Percentiles rank a stretch among this genome's conserved stretches.
Conservation (phyloP, 2,329 filamentous ascomycete species). For the Laburnicola sp. region DNA sequence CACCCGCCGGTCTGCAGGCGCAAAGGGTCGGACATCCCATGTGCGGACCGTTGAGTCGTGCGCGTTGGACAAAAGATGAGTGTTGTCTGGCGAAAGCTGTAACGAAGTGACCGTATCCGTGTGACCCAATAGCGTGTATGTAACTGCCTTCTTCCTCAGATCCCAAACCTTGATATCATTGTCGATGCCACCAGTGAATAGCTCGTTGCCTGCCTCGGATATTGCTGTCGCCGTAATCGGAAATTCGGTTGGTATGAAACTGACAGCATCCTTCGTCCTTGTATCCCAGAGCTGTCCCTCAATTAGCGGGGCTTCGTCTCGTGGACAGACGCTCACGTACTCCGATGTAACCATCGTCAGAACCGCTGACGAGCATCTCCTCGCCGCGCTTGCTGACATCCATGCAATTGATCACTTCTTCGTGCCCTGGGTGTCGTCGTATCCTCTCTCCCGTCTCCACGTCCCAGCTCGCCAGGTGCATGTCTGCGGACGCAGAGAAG, state of each 20-base stretch:
- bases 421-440: slow-evolving; percentile 87
- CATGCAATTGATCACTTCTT: slow-evolving; percentile 91
- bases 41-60: slow-evolving; percentile 93
- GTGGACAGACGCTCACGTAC: slow-evolving; percentile 30
- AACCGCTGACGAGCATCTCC: slow-evolving; percentile 85
- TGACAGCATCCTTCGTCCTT: slow-evolving; percentile 81
- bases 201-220: slow-evolving; percentile 92
- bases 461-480: slow-evolving; percentile 93
- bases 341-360: slow-evolving; percentile 90
- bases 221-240: slow-evolving; percentile 89
- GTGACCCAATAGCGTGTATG: slow-evolving; percentile 87
- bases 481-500: slow-evolving; percentile 92
- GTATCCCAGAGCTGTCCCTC: slow-evolving; percentile 80
- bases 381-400: slow-evolving; percentile 88
- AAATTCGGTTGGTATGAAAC: slow-evolving; percentile 88
- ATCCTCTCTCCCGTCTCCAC: slow-evolving; percentile 89
- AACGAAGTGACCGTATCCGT: slow-evolving; percentile 90
- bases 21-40: slow-evolving; percentile 96
- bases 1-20: slow-evolving; percentile 81
- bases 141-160: slow-evolving; percentile 83
- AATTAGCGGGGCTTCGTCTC: slow-evolving; percentile 18
- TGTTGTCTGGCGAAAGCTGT: slow-evolving; percentile 87
- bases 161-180: slow-evolving; percentile 99
- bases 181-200: slow-evolving; percentile 93
- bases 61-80: slow-evolving; percentile 85